Conservation (phyloP, 345 rosid species). For the Ailanthus altissimus region DNA sequence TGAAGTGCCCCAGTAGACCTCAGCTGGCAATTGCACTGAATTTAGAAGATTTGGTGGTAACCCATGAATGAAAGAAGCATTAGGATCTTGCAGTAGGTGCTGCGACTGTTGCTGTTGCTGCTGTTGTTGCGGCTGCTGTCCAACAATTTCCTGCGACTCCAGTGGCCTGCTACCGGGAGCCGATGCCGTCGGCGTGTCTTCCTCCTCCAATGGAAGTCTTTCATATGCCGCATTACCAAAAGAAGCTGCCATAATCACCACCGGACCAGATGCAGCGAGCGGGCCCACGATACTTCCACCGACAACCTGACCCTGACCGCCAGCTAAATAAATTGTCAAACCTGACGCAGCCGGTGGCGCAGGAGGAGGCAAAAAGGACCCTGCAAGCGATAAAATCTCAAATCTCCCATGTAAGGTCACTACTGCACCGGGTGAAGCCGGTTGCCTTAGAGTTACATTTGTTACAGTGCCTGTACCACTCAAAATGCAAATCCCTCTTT, state of each 20-base stretch:
- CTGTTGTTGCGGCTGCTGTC: conserved; percentile 19
- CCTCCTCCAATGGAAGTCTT: conserved; percentile 83
- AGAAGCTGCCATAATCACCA: conserved; percentile 93
- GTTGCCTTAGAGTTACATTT: conserved; percentile 76
- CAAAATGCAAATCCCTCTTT: conserved; percentile 84
- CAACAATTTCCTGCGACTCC: conserved; percentile 39
- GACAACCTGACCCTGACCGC: conserved; percentile 96
- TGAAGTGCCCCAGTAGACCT: conserved; percentile 69
- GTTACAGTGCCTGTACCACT: conserved; percentile 90
- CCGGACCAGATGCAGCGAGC: conserved; percentile 82
- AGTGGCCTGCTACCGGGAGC: conserved; percentile 39
- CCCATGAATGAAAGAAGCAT: conserved; percentile 62
- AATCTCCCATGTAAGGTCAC: conserved; percentile 87
- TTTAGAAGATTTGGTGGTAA: conserved; percentile 74
- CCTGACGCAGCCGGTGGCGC: conserved; percentile 92
- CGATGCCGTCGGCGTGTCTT: conserved; percentile 40
- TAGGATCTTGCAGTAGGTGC: conserved; percentile 71
- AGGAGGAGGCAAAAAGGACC: conserved; percentile 91
- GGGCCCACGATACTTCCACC: conserved; percentile 92
- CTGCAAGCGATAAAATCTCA: conserved; percentile 86
- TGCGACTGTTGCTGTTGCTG: conserved; percentile 55
- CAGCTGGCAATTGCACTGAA: conserved; percentile 70
- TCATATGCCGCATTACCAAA: conserved; percentile 98
- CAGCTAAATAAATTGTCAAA: conserved; percentile 81
- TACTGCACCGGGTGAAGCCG: conserved; percentile 77